Evolutionary conservation across 345 rosid genomes (phyloP), one percentile per base, ranked within the genome.

Genomic region (Eutrema japonicum): DNA sequence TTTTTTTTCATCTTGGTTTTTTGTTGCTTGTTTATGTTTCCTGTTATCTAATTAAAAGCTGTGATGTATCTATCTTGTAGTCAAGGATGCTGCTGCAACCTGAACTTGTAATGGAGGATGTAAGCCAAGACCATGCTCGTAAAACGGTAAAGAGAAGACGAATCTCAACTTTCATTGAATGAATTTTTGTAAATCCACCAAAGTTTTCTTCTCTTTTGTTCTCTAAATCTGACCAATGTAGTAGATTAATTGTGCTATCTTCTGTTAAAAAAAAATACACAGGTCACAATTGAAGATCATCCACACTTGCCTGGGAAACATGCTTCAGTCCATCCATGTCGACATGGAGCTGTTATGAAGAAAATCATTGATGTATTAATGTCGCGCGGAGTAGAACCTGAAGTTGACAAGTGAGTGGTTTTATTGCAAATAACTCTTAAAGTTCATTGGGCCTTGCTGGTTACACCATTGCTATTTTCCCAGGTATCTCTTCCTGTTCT

Each of bases 301-400:
- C 93, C 99, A 29, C 99, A 96, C 72, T 83, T 96, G 78, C 90
- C 97, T 41, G 98, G 99, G 71, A 96, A 96, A 82, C 99, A 96
- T 73, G 99, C 99, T 14, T 96, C 99, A 57, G 92, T 96, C n/a
- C 99, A 96, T 84, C 99, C 99, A 40, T 96, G 99, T 79, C 84
- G 85, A 68, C 99, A 96, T 80, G 99, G 97, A 13, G 99, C 98
- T 48, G 99, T 96, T 35, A 96, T 96, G 99, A 96, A 96, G 88
- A 96, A 92, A 75, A 92, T 96, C 43, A 96, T 92, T 75, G 99
- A 92, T 78, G 97, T 92, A 35, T 74, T 90, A 65, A 86, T 96
- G 98, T 90, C 98, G 4, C 94, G 83, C 14, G 99, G 97, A 58
- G 98, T 92, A 62, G 98, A 96, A 80, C 99, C 99, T 32, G 96